Base-by-base conservation (phyloP, 176 grass and related monocot species). In the Canna indica region DNA sequence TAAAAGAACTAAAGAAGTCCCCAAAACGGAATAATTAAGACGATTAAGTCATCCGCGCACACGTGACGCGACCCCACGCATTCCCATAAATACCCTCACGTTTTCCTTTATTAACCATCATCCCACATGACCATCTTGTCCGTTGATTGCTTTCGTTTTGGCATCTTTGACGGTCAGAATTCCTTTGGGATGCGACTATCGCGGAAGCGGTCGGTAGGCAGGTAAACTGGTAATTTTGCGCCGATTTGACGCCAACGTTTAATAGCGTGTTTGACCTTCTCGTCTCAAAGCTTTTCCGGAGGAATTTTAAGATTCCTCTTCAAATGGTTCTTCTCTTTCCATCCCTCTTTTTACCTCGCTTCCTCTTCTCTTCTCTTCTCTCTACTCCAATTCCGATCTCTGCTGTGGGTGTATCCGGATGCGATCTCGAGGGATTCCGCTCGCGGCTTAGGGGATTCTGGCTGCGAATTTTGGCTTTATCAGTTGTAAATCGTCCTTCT, bases 201-300 rank as follows among this genome's bases (percentile, higher is more conserved):
- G n/a, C n/a, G n/a, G n/a, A n/a, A n/a, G n/a, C n/a, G 2, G 22
- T 3, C 50, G 15, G 1, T 20, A 1, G 34, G 30, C 12, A 63
- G 63, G 34, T 39, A 66, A 66, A 66, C 20, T 66, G 63, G 63
- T 66, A 66, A 66, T 39, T 66, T 66, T 22, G 20, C 28, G 63
- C 22, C 34, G 22, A 25, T 18, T 66, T 41, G 35, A 66, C 35
- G 33, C 63, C 63, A 14, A 22, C 22, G 63, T 66, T 66, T 36
- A 7, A 25, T 38, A 13, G 63, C 63, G 63, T 66, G 63, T 66
- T 66, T 66, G 63, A 66, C 63, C 63, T 36, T 2, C 63, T 66
- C 63, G 18, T 13, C 34, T 38, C 34, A 1, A 0, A 41, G 34
- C 63, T 39, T 38, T 39, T 38, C 9, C 63, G 35, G 20, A 38